Evolutionary conservation across 345 rosid species (phyloP).

Genomic region (Mercurialis annua): DNA sequence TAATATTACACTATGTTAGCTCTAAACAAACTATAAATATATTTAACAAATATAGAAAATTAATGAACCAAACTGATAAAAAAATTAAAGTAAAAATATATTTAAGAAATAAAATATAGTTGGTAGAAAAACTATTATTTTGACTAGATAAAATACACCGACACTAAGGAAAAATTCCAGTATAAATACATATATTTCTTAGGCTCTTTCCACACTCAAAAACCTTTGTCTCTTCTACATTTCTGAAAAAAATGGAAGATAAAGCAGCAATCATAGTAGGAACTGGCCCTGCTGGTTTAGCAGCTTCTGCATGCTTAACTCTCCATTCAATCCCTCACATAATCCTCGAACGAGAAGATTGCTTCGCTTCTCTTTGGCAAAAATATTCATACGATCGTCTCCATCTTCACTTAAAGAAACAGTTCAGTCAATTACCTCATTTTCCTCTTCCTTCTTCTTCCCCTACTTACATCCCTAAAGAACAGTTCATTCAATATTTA

Average conservation of each 20-base stretch:
- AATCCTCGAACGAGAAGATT: conserved; percentile 63
- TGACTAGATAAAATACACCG: too few relatives aligned
- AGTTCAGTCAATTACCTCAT: conserved; percentile 58
- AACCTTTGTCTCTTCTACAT: too few relatives aligned
- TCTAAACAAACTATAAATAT: too few relatives aligned
- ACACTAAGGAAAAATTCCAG: too few relatives aligned
- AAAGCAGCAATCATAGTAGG: conserved; percentile 53
- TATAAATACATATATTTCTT: too few relatives aligned
- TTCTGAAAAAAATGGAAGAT: conserved; percentile 22
- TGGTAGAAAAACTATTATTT: too few relatives aligned
- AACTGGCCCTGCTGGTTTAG: conserved; percentile 72
- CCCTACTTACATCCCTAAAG: conserved; percentile 47
- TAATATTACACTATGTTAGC: too few relatives aligned
- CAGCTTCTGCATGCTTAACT: conserved; percentile 61
- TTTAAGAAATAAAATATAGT: too few relatives aligned
- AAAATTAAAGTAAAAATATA: too few relatives aligned
- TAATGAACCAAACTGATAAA: too few relatives aligned
- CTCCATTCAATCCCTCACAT: conserved; percentile 54
- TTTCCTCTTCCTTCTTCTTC: conserved; percentile 41
- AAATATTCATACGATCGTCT: conserved; percentile 69
- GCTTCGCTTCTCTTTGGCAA: conserved; percentile 64
- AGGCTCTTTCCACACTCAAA: too few relatives aligned
- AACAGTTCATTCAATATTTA: conserved; percentile 49
- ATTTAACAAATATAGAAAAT: too few relatives aligned
- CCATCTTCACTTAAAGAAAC: conserved; percentile 65